phyloP scores from a whole-genome alignment of 2,329 filamentous ascomycete genomes.

The Phyllosticta citrichinensis region DNA sequence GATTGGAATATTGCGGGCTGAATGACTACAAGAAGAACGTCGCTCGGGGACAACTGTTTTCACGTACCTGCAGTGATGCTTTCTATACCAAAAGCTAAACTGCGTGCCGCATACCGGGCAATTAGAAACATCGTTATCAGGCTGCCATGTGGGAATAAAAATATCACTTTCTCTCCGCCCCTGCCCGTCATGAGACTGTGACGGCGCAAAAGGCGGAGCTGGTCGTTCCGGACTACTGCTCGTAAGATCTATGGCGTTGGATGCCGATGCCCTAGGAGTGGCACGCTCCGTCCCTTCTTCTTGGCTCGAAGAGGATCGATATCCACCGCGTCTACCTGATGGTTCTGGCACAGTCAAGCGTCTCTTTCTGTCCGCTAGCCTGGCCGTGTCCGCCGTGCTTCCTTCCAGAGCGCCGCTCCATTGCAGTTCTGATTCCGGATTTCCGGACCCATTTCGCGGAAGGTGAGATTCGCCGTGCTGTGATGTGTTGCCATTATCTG shows the following conservation, averaged over 20 bases:
- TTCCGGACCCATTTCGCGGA: background rate
- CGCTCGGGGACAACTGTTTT: no score
- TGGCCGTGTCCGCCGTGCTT: constrained; percentile 1
- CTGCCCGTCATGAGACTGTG: background rate
- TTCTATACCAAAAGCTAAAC: constrained; percentile 78
- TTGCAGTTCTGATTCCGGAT: no score
- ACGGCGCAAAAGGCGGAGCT: background rate
- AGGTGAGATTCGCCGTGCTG: background rate
- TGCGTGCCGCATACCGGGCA: constrained; percentile 76
- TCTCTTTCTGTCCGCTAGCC: constrained; percentile 24
- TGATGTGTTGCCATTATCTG: constrained; percentile 11
- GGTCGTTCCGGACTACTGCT: background rate
- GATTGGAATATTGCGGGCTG: background rate
- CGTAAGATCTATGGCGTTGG: background rate
- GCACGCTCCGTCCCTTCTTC: background rate
- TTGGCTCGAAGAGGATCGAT: constrained; percentile 1
- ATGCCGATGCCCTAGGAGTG: background rate
- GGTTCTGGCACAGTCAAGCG: constrained; percentile 24
- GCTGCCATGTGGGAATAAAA: constrained; percentile 72
- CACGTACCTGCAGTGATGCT: constrained; percentile 79
- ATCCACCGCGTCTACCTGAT: constrained; percentile 22
- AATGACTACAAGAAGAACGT: background rate
- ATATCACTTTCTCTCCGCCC: constrained; percentile 21
- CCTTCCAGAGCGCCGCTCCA: background rate
- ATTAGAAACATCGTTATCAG: constrained; percentile 68